These are phyloP conservation scores for Amanita fuliginea DNA, from an alignment of 768 basidiomycete species.

Conservation along the genomic window DNA sequence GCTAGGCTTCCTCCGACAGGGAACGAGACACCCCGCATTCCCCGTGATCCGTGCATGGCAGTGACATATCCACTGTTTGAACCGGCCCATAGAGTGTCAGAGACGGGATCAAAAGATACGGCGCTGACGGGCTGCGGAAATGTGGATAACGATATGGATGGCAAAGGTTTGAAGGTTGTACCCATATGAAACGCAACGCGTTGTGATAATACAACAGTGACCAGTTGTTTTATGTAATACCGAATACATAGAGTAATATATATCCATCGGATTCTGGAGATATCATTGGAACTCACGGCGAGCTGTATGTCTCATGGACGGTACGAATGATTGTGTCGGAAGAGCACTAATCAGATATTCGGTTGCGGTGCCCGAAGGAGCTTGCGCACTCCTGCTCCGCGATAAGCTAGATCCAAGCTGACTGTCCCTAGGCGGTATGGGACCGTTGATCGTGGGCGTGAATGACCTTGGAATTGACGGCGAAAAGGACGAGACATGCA, in stretches of 20 bases:
- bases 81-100: slow-evolving; percentile 86
- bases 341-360: slow-evolving; percentile 6
- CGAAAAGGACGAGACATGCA: slow-evolving; percentile 78
- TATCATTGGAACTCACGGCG: not conserved
- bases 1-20: slow-evolving; percentile 56
- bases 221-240: not conserved
- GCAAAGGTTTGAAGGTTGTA: slow-evolving; percentile 21
- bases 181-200: slow-evolving; percentile 10
- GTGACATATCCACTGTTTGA: slow-evolving; percentile 57
- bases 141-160: slow-evolving; percentile 20
- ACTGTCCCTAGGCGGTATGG: slow-evolving; percentile 37
- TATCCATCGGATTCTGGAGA: not conserved
- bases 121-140: slow-evolving; percentile 54
- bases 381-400: slow-evolving; percentile 47
- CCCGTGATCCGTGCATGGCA: slow-evolving; percentile 55
- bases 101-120: slow-evolving; percentile 82
- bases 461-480: slow-evolving; percentile 44
- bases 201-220: not conserved
- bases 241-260: not conserved
- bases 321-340: slow-evolving; percentile 12
- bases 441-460: slow-evolving; percentile 31
- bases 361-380: slow-evolving; percentile 17
- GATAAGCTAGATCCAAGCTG: slow-evolving; percentile 44
- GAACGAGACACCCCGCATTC: slow-evolving; percentile 61
- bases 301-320: slow-evolving; percentile 6